Evolutionary conservation across 2,329 filamentous ascomycete genomes (phyloP).

Genomic region (Hymenoscyphus linearis): DNA sequence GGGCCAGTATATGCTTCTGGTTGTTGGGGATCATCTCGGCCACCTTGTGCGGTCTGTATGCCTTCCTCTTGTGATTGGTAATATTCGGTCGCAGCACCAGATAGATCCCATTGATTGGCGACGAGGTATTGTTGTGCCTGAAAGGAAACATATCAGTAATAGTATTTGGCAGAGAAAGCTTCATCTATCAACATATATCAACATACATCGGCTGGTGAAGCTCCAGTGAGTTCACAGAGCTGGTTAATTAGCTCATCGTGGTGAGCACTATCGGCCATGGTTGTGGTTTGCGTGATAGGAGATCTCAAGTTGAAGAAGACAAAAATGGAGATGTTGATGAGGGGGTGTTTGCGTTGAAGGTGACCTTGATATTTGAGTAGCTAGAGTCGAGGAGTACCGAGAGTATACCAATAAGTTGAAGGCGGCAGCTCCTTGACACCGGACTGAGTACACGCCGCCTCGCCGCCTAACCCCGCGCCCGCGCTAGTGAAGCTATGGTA

Average conservation of each 20-base stretch:
- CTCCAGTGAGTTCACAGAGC: slow-evolving; percentile 53
- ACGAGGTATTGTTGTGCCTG: slow-evolving; percentile 65
- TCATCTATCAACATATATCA: no score
- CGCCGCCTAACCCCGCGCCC: not conserved
- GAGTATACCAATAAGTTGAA: no score
- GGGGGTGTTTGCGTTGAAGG: not conserved
- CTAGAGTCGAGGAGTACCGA: no score
- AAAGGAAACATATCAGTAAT: slow-evolving; percentile 10
- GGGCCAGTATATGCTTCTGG: slow-evolving; percentile 51
- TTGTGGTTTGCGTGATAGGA: slow-evolving; percentile 7
- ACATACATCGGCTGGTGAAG: slow-evolving; percentile 42
- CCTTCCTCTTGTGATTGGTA: slow-evolving; percentile 53
- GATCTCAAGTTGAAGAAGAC: not conserved
- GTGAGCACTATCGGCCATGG: slow-evolving; percentile 32
- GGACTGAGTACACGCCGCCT: no score
- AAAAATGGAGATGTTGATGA: not conserved
- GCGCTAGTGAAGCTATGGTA: no score
- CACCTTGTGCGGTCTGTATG: slow-evolving; percentile 39
- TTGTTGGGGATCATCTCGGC: slow-evolving; percentile 36
- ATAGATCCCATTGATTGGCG: slow-evolving; percentile 61
- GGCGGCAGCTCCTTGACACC: not conserved
- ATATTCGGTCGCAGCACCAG: slow-evolving; percentile 56
- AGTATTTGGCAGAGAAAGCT: not conserved
- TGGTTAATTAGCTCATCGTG: slow-evolving; percentile 44
- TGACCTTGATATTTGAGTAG: no score